Evolutionary conservation across 164 flowering plant genomes (phyloP), one percentile per base, ranked within the genome.

Genomic region (Annona squamosa): DNA sequence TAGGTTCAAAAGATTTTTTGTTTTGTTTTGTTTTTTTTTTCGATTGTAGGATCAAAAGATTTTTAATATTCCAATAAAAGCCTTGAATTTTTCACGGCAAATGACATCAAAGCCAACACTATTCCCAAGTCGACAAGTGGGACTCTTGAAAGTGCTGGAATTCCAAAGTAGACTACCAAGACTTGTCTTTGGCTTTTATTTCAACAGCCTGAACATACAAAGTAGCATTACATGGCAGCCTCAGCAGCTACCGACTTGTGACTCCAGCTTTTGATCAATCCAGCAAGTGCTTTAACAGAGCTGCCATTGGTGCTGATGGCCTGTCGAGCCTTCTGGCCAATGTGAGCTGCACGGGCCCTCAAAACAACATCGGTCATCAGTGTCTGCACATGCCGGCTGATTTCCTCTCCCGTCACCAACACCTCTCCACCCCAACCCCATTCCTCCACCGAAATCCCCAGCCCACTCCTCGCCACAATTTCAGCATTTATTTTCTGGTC

Each of bases 401-500:
- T 77, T 69, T 81, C 82, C 3, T 73, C 78, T 0, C 78, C 77
- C 48, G 17, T 65, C 57, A 79, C 81, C 65, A 77, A 17, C 73
- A 17, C 64, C 42, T 12, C 71, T 41, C 77, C 72, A 4, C 64
- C 68, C 74, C 80, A 73, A 4, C 80, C 80, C 80, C 82, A 80
- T 13, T 70, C 56, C 68, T 59, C 52, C 56, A 37, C 81, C 82
- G 84, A 83, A 41, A 75, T n/a, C 44, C 81, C 81, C 45, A 77
- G 63, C 12, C 80, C 82, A 43, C 78, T 82, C 19, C 48, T 63
- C 74, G 67, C 79, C 73, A 79, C 77, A 44, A 77, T 80, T 46
- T 45, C 72, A 13, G 83, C 84, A 70, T 77, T 81, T n/a, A 81
- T 69, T 79, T 42, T 83, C 46, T 81, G 86, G 19, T 83, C 86